Evolutionary conservation across 352 stramenopile genomes (phyloP).

Genomic region (Thraustochytrium striatum): DNA sequence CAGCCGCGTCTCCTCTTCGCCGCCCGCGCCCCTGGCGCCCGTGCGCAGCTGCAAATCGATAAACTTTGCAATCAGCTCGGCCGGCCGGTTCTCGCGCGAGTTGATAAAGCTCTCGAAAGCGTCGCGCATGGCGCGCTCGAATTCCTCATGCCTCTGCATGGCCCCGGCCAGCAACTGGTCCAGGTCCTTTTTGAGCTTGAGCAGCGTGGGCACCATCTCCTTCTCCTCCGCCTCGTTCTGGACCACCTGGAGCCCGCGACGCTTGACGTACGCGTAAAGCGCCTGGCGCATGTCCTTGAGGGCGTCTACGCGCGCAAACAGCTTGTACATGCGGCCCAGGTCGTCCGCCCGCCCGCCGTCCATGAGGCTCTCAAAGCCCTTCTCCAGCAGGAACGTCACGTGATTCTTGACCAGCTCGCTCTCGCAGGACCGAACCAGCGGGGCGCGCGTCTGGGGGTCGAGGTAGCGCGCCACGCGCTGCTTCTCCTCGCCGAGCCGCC

Average conservation of each 20-base stretch:
- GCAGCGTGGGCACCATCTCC: constrained; percentile 77
- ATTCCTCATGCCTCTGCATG: constrained; percentile 70
- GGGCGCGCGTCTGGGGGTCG: constrained; percentile 54
- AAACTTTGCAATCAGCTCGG: constrained; percentile 83
- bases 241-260: constrained; percentile 45
- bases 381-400: constrained; percentile 69
- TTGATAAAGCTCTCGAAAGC: constrained; percentile 84
- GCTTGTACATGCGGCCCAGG: constrained; percentile 74
- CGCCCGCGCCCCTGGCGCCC: constrained; percentile 70
- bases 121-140: constrained; percentile 71
- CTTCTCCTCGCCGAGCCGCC: constrained; percentile 67
- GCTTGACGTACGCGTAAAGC: constrained; percentile 33
- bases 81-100: constrained; percentile 70
- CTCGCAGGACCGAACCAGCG: constrained; percentile 63
- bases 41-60: constrained; percentile 79
- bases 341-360: constrained; percentile 71
- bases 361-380: constrained; percentile 78
- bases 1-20: constrained; percentile 72
- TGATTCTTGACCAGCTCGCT: constrained; percentile 74
- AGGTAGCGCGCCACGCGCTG: constrained; percentile 57
- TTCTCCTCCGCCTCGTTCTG: constrained; percentile 65
- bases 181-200: constrained; percentile 74
- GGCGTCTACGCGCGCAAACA: constrained; percentile 70
- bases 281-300: constrained; percentile 54
- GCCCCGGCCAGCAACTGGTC: constrained; percentile 69